These are phyloP conservation scores for Kurtzmaniella quercitrusa DNA, from an alignment of 1,139 yeast genomes.

Conservation along the genomic window DNA sequence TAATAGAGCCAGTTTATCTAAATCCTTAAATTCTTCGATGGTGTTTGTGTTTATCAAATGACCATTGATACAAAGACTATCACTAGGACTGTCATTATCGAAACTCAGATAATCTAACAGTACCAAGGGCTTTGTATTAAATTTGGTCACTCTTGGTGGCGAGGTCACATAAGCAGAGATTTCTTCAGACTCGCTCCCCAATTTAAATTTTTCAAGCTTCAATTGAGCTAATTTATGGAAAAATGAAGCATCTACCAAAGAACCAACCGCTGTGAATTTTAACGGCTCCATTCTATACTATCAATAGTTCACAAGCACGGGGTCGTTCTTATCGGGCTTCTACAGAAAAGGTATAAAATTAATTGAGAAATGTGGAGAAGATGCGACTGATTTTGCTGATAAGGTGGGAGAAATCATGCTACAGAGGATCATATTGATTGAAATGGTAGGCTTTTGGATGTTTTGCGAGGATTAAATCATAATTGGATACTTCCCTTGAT, in stretches of 20 bases:
- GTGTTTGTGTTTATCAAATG: conserved; percentile 66
- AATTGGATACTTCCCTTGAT: too few species aligned
- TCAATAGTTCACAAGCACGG: not conserved
- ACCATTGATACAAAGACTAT: conserved; percentile 22
- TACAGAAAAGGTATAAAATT: too few species aligned
- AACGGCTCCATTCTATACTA: conserved; percentile 18
- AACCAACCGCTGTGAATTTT: conserved; percentile 54
- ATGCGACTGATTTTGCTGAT: too few species aligned
- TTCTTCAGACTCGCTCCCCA: conserved; percentile 45
- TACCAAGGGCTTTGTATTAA: conserved; percentile 39
- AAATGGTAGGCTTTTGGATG: too few species aligned
- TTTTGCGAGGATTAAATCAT: too few species aligned
- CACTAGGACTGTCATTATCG: conserved; percentile 32
- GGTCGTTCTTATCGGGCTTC: too few species aligned
- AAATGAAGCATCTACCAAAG: conserved; percentile 83
- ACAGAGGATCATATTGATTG: too few species aligned
- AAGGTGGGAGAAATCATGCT: too few species aligned
- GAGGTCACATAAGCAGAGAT: conserved; percentile 36
- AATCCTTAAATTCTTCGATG: conserved; percentile 71
- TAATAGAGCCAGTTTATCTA: conserved; percentile 60
- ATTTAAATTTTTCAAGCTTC: conserved; percentile 64
- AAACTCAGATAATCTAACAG: conserved; percentile 42
- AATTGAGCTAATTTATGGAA: conserved; percentile 66
- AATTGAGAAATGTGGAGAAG: too few species aligned
- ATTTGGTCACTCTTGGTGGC: conserved; percentile 30